Evolutionary conservation across 2,329 filamentous ascomycete genomes (phyloP).

Genomic region (Lomentospora prolificans): DNA sequence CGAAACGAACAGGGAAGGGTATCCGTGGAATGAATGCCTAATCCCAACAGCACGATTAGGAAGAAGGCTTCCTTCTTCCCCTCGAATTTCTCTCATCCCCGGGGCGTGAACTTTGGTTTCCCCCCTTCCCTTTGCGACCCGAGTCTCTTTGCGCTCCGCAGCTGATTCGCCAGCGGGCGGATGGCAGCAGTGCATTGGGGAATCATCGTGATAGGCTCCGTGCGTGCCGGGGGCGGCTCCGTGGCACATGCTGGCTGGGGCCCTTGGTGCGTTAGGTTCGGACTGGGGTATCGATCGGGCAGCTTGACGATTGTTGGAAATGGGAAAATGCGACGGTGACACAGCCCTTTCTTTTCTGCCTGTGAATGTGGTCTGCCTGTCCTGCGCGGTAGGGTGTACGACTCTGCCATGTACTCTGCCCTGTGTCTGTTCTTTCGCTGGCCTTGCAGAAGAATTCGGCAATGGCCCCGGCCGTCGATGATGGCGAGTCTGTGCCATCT

Average conservation of each 20-base stretch:
- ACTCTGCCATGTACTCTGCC: neutral
- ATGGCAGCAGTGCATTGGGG: neutral
- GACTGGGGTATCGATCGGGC: conserved; percentile 1
- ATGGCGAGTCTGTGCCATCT: neutral
- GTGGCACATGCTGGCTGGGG: conserved; percentile 5
- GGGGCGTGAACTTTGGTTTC: too few relatives aligned
- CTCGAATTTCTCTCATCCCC: neutral
- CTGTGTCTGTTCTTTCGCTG: neutral
- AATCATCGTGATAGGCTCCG: neutral
- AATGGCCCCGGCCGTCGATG: neutral
- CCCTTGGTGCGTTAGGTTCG: conserved; percentile 2
- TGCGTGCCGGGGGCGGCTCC: neutral
- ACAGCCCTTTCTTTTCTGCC: neutral
- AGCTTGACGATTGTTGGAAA: neutral
- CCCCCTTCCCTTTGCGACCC: neutral
- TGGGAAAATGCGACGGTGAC: neutral
- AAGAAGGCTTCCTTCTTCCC: neutral
- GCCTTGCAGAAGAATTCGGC: neutral
- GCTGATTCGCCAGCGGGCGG: neutral
- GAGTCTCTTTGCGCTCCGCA: neutral
- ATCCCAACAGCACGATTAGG: neutral
- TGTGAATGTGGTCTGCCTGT: neutral
- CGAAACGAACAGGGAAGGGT: neutral
- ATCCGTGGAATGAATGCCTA: neutral
- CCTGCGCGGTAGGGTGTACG: too few relatives aligned